Base-by-base conservation (phyloP, 441 rosid species). In the Jatropha multifida region DNA sequence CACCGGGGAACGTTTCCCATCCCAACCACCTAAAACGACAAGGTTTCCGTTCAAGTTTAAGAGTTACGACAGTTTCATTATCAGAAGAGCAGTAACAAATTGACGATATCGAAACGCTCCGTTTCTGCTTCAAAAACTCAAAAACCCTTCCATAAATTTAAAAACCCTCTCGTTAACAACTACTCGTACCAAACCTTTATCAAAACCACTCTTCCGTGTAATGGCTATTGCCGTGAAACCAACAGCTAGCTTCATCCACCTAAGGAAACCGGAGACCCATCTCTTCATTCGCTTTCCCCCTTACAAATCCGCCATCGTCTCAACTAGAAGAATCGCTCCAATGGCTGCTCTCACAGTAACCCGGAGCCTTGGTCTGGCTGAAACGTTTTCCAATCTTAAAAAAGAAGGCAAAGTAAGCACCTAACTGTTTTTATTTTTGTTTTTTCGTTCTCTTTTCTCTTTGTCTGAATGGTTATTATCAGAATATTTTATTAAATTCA, bases 341-440 rank as follows among this genome's bases (percentile, higher is more conserved):
- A 90, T 90, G 93, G 88, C 87, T 67, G 27, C 88, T 73, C 75
- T 87, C 80, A 73, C 85, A 75, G 65, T 79, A 4, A 73, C 83
- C 51, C 80, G 83, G 6, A 79, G 83, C 11, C 74, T 88, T 71
- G 83, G 98, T 74, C 78, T 94, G 15, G 79, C 92, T 15, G 90
- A 88, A 74, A 91, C 97, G 11, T 93, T 94, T 82, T 78, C 92
- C 77, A 84, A 81, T 75, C 85, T 94, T 79, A 94, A 80, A 71
- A 77, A 87, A 54, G 85, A 88, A 81, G 89, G 92, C 77, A 90
- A 93, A 86, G 98, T 91, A 85, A 72, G 86, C 65, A 67, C 27
- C 72, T 27, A 23, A 4, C 2, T 37, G 44, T 2, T 3, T 5
- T 46, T n/a, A 2, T 3, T 7, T 56, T 26, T 13, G 32, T 40